A percentile compares a stretch with the other conserved stretches of the same genome.
Conservation (phyloP, 257 asterid species). For the Ophiorrhiza pumila region DNA sequence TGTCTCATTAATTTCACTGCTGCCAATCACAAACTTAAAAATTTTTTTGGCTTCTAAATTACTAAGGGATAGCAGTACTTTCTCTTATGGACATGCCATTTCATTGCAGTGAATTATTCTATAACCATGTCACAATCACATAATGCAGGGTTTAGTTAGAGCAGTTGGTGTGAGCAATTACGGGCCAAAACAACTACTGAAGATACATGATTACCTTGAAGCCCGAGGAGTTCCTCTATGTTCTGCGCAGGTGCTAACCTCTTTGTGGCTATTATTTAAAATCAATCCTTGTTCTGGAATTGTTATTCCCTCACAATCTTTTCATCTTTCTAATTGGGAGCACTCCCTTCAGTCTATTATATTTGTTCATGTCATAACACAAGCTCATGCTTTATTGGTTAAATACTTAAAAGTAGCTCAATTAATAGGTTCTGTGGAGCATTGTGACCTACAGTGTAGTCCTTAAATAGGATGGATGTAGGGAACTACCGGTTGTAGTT, state of each 20-base stretch:
- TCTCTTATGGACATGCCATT: background rate
- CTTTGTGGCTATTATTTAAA: background rate
- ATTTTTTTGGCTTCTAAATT: background rate
- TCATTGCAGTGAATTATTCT: background rate
- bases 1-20: background rate
- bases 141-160: constrained; percentile 69
- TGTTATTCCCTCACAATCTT: background rate
- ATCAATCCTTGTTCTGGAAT: background rate
- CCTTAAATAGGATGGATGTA: background rate
- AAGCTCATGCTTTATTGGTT: background rate
- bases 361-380: background rate
- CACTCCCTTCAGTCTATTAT: background rate
- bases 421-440: background rate
- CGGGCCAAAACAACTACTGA: constrained; percentile 87
- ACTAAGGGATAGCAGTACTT: background rate
- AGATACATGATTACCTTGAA: constrained; percentile 67
- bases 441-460: too few relatives aligned
- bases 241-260: constrained; percentile 74
- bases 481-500: background rate
- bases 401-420: background rate
- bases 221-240: constrained; percentile 82
- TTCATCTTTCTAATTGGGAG: background rate
- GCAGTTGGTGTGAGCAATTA: constrained; percentile 98
- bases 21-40: background rate
- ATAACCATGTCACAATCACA: background rate